Conservation (phyloP, 2,329 filamentous ascomycete genomes). For the Botrytis hyacinthi region DNA sequence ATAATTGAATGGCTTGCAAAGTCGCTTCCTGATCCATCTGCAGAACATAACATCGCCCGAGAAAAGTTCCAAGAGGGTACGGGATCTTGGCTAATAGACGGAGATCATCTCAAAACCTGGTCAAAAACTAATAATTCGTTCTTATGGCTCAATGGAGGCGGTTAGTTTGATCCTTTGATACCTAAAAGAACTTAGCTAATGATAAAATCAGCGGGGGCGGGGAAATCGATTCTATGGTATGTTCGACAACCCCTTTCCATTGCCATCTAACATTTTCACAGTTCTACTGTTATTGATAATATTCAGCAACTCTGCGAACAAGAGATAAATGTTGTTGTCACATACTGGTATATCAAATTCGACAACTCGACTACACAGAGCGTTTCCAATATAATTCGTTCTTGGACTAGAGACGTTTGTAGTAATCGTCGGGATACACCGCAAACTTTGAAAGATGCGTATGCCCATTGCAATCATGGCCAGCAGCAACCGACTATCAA, state of each 20-base stretch:
- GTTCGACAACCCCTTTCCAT: background rate
- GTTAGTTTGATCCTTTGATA: background rate
- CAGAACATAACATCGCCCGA: conserved; percentile 22
- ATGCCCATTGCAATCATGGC: background rate
- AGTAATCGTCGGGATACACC: background rate
- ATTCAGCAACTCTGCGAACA: conserved; percentile 15
- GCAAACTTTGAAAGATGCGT: background rate
- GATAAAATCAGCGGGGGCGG: conserved; percentile 16
- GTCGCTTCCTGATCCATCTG: conserved; percentile 21
- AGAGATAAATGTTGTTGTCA: conserved; percentile 1
- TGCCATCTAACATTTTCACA: background rate
- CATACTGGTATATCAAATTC: conserved; percentile 27
- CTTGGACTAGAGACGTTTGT: background rate
- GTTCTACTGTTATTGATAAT: conserved; percentile 24
- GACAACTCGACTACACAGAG: conserved; percentile 18
- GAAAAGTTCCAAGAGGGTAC: conserved; percentile 21
- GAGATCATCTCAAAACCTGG: conserved; percentile 18
- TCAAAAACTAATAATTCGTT: conserved; percentile 14
- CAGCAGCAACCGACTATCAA: background rate
- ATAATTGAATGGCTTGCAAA: background rate
- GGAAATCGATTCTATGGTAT: conserved; percentile 24
- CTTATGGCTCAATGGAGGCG: conserved; percentile 25
- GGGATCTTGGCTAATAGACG: conserved; percentile 25
- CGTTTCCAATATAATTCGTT: conserved; percentile 8
- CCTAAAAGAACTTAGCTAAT: background rate